Evolutionary conservation across 2,329 filamentous ascomycete species (phyloP), one percentile per base, ranked within the genome.

Genomic region (Calonectria ilicicola): DNA sequence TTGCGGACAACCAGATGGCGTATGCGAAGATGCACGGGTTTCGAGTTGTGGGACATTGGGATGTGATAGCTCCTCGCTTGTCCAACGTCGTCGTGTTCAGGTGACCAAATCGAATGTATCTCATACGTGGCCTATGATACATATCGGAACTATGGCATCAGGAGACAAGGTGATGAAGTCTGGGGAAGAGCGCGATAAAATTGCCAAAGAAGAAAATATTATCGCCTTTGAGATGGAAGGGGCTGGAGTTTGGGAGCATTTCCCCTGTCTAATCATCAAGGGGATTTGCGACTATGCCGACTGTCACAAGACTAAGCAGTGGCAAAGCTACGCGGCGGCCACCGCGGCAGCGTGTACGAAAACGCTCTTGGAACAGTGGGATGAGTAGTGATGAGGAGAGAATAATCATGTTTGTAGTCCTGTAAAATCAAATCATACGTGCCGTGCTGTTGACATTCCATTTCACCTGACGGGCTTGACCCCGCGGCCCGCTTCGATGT

Each of bases 191-290:
- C 49, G 71, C 8, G 72, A 75, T 2, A n/a, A 29, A 0, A 19
- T 75, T 5, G 26, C 62, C 6, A n/a, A 2, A 8, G 15, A 63
- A 12, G 64, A 47, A 5, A 53, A 51, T 1, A 29, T 40, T 0
- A 72, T 76, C 5, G 73, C 42, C 0, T 75, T 76, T 2, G 75
- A 76, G 21, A 75, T 72, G 69, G 74, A 72, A 21, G 67, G 73
- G 5, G 69, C 62, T 15, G 75, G 69, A 2, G 51, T 72, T 7
- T 76, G 73, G 69, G 74, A 75, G 6, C 29, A 27, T 0, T 72
- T 75, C 3, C 75, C 72, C 2, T 72, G 73, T 2, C 26, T 75
- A 2, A n/a, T 74, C 0, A 69, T 76, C 60, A 76, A 76, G 26
- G 64, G 73, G 4, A 69, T 58, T 8, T 72, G 65, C 6, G 73